phyloP scores from a whole-genome alignment of 768 basidiomycete species.

The Xerocomus spinulosus region DNA sequence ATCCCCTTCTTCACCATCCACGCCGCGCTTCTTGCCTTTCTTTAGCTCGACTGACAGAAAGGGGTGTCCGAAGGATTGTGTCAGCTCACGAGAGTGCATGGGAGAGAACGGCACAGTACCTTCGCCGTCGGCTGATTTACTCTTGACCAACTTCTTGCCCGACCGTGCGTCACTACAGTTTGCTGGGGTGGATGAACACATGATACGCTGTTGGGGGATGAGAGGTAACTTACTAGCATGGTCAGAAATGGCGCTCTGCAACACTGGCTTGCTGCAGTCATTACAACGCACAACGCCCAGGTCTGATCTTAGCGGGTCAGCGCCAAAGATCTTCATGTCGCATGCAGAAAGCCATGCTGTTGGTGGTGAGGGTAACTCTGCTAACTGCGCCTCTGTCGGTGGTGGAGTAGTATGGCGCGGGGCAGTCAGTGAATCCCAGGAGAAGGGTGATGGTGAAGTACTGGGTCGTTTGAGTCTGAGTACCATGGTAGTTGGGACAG shows the following conservation, averaged over 20 bases:
- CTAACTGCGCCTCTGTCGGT: slow-evolving; percentile 33
- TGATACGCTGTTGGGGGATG: not conserved
- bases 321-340: slow-evolving; percentile 87
- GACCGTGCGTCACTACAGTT: slow-evolving; percentile 59
- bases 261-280: slow-evolving; percentile 77
- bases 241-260: slow-evolving; percentile 69
- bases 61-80: slow-evolving; percentile 1
- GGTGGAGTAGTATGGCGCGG: slow-evolving; percentile 28
- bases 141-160: slow-evolving; percentile 52
- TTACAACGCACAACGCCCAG: slow-evolving; percentile 66
- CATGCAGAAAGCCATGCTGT: slow-evolving; percentile 80
- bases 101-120: slow-evolving; percentile 26
- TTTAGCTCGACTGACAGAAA: slow-evolving; percentile 33
- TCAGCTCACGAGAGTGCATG: slow-evolving; percentile 3
- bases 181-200: slow-evolving; percentile 34
- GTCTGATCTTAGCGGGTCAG: slow-evolving; percentile 67
- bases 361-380: slow-evolving; percentile 62
- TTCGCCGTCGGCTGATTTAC: slow-evolving; percentile 47
- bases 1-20: slow-evolving; percentile 63
- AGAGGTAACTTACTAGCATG: slow-evolving; percentile 60
- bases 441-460: slow-evolving; percentile 52
- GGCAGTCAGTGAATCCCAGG: slow-evolving; percentile 48
- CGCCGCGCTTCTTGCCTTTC: slow-evolving; percentile 77
- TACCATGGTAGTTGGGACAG: slow-evolving; percentile 30
- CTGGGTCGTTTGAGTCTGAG: slow-evolving; percentile 41